Evolutionary conservation across 345 rosid genomes (phyloP).

Genomic region (Murraya paniculata): DNA sequence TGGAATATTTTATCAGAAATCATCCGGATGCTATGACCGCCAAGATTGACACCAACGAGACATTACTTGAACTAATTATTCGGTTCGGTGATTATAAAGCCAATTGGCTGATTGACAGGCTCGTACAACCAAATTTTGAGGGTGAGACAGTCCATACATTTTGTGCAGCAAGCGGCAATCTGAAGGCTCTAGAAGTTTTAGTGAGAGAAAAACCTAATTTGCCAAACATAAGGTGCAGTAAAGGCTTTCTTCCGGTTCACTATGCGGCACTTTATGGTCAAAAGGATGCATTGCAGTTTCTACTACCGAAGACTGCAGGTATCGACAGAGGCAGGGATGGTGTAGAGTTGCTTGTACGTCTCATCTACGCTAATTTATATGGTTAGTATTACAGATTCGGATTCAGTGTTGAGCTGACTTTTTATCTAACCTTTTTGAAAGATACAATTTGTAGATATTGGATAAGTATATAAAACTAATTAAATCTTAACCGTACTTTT

Average conservation of each 20-base stretch:
- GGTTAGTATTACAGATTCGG: background rate
- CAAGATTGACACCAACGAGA: background rate
- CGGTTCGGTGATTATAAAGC: background rate
- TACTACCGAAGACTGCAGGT: background rate
- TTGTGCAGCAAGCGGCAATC: background rate
- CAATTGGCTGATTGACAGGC: background rate
- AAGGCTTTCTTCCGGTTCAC: background rate
- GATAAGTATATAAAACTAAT: too few relatives aligned
- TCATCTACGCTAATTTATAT: background rate
- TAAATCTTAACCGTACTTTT: too few relatives aligned
- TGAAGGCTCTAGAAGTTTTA: background rate
- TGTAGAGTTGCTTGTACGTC: background rate
- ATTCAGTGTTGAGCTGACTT: too few relatives aligned
- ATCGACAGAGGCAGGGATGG: background rate
- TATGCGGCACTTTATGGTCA: background rate
- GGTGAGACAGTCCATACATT: background rate
- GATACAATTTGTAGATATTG: too few relatives aligned
- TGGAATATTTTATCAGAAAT: background rate
- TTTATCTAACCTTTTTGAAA: too few relatives aligned
- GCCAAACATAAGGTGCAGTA: background rate
- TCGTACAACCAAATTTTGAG: background rate
- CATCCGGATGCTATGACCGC: background rate
- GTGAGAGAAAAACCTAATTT: background rate
- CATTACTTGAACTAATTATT: background rate
- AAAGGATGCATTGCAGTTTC: background rate